Percentiles rank a stretch among this genome's conserved stretches.
These are phyloP conservation scores for Suaeda aralocaspica DNA, from an alignment of 148 eudicot species.

Conservation along the genomic window DNA sequence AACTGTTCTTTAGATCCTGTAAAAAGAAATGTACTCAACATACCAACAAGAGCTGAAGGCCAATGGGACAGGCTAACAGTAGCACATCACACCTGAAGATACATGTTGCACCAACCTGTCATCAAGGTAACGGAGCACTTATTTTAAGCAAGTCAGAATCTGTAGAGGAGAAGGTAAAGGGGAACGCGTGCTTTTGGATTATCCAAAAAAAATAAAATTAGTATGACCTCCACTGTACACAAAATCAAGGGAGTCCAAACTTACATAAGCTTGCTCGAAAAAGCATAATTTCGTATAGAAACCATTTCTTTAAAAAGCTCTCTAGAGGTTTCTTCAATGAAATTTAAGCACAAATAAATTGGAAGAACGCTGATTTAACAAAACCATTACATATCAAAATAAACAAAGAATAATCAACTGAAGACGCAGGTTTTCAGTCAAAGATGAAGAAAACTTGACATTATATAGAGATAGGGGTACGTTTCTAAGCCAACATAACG, in stretches of 20 bases:
- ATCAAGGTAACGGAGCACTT: constrained; percentile 30
- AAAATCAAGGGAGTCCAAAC: neutral
- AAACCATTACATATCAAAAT: neutral
- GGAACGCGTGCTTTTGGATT: too few relatives aligned
- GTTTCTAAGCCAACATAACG: neutral
- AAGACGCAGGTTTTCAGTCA: neutral
- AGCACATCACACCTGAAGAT: constrained; percentile 89
- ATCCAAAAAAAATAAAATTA: neutral
- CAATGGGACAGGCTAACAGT: constrained; percentile 76
- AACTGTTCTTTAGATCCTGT: neutral
- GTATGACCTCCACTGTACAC: neutral
- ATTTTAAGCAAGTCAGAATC: neutral
- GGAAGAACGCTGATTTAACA: neutral
- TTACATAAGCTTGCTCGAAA: neutral
- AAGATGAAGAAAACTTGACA: neutral
- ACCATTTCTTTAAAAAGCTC: neutral
- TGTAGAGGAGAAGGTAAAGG: neutral
- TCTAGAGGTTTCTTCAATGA: neutral
- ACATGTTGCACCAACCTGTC: constrained; percentile 76
- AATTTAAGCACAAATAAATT: neutral
- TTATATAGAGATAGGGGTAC: neutral
- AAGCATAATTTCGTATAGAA: neutral
- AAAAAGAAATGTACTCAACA: constrained; percentile 18
- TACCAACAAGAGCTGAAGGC: constrained; percentile 87
- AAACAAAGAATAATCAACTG: neutral